These are phyloP conservation scores for Aureobasidium melanogenum DNA, from an alignment of 2,329 filamentous ascomycete species.

Conservation along the genomic window DNA sequence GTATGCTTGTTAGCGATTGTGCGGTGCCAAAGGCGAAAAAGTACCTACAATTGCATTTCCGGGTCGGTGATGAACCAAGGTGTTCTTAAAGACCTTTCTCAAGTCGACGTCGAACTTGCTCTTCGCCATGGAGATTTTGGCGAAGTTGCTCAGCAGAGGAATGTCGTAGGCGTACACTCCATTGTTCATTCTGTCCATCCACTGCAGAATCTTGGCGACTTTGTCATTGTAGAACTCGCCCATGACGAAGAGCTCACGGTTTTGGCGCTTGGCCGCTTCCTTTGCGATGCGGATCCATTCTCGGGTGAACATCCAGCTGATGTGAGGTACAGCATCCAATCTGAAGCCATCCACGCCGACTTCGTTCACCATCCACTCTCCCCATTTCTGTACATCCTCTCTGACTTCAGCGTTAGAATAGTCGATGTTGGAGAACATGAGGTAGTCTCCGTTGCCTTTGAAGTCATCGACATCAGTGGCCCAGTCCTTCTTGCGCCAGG, in stretches of 20 bases:
- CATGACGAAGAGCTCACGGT: constrained; percentile 53
- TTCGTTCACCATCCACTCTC: constrained; percentile 55
- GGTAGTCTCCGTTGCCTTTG: constrained; percentile 58
- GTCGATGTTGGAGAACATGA: constrained; percentile 66
- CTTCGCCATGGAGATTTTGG: constrained; percentile 31
- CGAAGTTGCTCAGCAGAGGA: constrained; percentile 53
- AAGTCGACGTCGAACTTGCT: constrained; percentile 32
- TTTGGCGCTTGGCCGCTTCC: constrained; percentile 28
- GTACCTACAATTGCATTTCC: constrained; percentile 41
- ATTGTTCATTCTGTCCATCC: constrained; percentile 28
- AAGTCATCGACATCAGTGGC: constrained; percentile 52
- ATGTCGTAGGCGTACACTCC: constrained; percentile 12
- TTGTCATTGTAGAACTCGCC: constrained; percentile 63
- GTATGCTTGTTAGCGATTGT: not conserved
- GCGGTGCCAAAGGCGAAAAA: no score
- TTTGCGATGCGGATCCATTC: constrained; percentile 54
- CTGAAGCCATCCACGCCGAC: constrained; percentile 57
- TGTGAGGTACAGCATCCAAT: constrained; percentile 66
- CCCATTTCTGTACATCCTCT: constrained; percentile 58
- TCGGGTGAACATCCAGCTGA: constrained; percentile 56
- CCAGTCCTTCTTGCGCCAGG: constrained; percentile 50
- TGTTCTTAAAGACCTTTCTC: constrained; percentile 47
- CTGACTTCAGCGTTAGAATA: constrained; percentile 55
- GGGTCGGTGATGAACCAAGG: constrained; percentile 47
- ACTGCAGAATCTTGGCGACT: constrained; percentile 45